These are phyloP conservation scores for Willaertia magna DNA, from an alignment of 208 protist species.

Conservation along the genomic window DNA sequence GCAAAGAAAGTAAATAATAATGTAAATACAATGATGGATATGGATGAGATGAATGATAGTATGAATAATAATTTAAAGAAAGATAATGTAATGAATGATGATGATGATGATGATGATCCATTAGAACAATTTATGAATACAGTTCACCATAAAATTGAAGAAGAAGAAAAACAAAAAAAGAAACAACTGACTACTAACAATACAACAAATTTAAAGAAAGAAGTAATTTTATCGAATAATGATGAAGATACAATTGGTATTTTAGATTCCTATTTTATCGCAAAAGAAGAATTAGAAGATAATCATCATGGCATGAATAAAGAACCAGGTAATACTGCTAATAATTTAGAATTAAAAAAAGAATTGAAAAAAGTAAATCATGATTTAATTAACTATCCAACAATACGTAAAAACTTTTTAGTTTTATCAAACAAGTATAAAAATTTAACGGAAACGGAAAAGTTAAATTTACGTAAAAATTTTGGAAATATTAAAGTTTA, in stretches of 20 bases:
- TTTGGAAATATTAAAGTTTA: constrained; percentile 59
- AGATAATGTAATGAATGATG: neutral
- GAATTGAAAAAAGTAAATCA: constrained; percentile 27
- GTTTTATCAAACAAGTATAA: constrained; percentile 52
- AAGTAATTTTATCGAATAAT: neutral
- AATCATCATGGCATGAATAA: neutral
- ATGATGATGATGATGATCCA: neutral
- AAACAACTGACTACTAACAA: neutral
- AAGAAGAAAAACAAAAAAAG: neutral
- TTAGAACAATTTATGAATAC: neutral
- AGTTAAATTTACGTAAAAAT: constrained; percentile 47
- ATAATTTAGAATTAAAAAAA: neutral
- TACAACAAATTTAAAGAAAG: neutral
- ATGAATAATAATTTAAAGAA: too few relatives aligned
- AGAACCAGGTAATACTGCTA: neutral
- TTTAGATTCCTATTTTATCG: neutral
- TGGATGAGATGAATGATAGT: too few relatives aligned
- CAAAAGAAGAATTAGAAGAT: neutral
- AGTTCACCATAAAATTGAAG: neutral
- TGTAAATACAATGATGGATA: neutral
- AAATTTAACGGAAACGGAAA: constrained; percentile 40
- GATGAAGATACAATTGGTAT: neutral
- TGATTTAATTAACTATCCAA: constrained; percentile 15
- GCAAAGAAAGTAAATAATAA: neutral
- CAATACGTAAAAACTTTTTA: constrained; percentile 57